A percentile compares a stretch with the other conserved stretches of the same genome.
Conservation (phyloP, 768 basidiomycete genomes). For the Boletus sp. region DNA sequence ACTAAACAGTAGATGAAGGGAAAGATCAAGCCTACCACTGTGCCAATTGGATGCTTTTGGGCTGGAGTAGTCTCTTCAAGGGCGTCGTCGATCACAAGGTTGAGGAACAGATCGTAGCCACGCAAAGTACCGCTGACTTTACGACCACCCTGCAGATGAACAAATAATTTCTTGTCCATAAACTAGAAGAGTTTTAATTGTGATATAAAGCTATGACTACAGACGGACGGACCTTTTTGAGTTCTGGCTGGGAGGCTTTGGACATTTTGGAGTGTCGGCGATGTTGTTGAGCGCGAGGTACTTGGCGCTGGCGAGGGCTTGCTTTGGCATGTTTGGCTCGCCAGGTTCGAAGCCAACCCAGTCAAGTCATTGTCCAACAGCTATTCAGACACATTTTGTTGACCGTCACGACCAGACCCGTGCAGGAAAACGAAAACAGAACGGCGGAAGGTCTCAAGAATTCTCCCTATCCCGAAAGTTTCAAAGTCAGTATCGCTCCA, state of each 20-base stretch:
- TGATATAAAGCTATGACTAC: background rate
- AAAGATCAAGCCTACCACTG: conserved; percentile 64
- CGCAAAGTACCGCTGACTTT: conserved; percentile 93
- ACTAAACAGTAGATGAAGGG: background rate
- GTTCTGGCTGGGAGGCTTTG: conserved; percentile 93
- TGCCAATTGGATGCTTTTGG: conserved; percentile 88
- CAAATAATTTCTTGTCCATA: conserved; percentile 97
- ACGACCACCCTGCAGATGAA: conserved; percentile 91
- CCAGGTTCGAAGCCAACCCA: background rate
- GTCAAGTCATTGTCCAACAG: background rate
- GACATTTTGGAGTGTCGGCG: conserved; percentile 54
- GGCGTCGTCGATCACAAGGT: conserved; percentile 95
- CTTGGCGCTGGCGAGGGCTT: conserved; percentile 3
- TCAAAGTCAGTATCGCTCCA: conserved; percentile 13
- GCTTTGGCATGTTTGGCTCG: conserved; percentile 34
- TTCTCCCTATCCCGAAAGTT: background rate
- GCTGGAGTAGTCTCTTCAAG: conserved; percentile 87
- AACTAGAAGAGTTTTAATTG: conserved; percentile 50
- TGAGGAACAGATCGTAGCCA: conserved; percentile 98
- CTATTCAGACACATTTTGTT: background rate
- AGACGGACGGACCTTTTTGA: conserved; percentile 81
- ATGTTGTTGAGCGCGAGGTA: background rate
- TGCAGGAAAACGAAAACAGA: background rate
- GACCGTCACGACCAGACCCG: background rate
- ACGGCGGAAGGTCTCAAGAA: too few species aligned